phyloP scores from a whole-genome alignment of 495 filamentous ascomycete genomes.

The Thermochaetoides thermophila region DNA sequence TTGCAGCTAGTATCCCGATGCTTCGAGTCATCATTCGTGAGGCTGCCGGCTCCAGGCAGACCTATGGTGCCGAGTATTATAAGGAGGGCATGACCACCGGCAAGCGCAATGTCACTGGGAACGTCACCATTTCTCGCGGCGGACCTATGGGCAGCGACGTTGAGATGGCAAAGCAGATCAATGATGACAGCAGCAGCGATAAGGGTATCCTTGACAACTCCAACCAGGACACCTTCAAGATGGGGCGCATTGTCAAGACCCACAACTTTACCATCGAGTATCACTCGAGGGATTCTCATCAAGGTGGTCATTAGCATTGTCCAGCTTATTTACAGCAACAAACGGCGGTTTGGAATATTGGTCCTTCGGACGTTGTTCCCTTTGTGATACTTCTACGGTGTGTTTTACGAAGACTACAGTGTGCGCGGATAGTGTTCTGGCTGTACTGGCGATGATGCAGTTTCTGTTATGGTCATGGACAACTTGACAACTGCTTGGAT shows the following conservation, averaged over 20 bases:
- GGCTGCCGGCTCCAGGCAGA: neutral
- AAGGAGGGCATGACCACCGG: neutral
- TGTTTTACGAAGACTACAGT: no score
- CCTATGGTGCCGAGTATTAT: neutral
- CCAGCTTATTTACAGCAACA: no score
- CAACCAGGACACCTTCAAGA: neutral
- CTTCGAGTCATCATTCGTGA: conserved; percentile 11
- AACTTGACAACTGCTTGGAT: no score
- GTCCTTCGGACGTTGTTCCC: no score
- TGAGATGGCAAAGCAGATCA: neutral
- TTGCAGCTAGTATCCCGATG: conserved; percentile 13
- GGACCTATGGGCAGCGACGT: neutral
- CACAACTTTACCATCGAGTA: conserved; percentile 3
- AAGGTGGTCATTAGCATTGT: no score
- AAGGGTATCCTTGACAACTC: neutral
- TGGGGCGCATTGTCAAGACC: conserved; percentile 5
- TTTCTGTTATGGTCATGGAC: no score
- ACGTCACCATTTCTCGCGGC: neutral
- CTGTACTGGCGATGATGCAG: no score
- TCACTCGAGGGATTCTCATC: neutral
- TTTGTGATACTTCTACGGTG: no score
- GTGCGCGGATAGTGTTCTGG: no score
- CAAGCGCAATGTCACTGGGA: no score
- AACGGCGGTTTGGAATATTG: no score
- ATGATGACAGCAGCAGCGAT: neutral